Evolutionary conservation across 2,329 filamentous ascomycete species (phyloP), one percentile per base, ranked within the genome.

Genomic region (Hymenoscyphus occultus): DNA sequence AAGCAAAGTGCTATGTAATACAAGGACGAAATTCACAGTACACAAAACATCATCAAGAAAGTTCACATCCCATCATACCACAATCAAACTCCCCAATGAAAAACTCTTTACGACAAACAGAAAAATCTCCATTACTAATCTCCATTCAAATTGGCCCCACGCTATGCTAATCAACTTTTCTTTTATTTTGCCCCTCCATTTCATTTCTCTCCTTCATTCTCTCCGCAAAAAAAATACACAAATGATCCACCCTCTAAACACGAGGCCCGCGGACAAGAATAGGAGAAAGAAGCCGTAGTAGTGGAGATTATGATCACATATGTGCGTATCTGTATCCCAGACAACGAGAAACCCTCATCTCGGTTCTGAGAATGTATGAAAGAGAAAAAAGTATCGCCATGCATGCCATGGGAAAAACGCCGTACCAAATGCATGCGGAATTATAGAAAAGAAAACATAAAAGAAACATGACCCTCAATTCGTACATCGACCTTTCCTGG

Each of bases 381-480:
- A 35, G 35, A 35, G 7, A 35, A 10, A 35, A 35, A 35, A 35
- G 35, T 7, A 35, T 35, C 35, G 35, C 35, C 35, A 35, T 35
- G 35, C 35, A 35, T 35, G 35, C 35, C 35, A 35, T 35, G 35
- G n/a, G 9, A 28, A 54, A 13, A 54, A 54, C 48, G 48, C 48
- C 48, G 22, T 54, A 54, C 48, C 48, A 31, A 54, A 54, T 54
- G 48, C 48, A 54, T 54, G 48, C 48, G 48, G 48, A 22, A 54
- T 54, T 54, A 54, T 54, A 54, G 13, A 54, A 54, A 28, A 54
- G 22, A 19, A 51, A 51, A 48, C 16, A 48, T 7, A 12, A 48
- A 45, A 28, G 22, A 22, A 10, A 13, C 19, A 54, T 54, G 48
- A 54, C 12, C 22, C 48, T 54, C 48, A 28, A 54, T 54, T 54